Conservation (phyloP, 2,329 filamentous ascomycete species). For the Penicillium sp. region DNA sequence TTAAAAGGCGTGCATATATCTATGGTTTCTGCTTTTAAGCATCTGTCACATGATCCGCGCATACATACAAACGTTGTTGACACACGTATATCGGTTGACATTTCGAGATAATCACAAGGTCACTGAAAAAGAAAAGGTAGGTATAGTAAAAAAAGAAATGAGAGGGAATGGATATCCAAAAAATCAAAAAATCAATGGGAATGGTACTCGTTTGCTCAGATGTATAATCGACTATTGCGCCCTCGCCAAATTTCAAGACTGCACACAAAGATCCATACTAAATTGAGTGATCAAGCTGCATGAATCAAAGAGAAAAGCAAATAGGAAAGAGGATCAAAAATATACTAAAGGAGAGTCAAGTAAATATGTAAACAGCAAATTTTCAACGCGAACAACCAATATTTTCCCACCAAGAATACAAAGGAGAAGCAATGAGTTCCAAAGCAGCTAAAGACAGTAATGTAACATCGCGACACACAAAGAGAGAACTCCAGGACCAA, state of each 20-base stretch:
- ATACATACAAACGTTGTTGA: neutral
- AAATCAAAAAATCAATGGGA: neutral
- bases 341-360: neutral
- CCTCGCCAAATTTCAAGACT: neutral
- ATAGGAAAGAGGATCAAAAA: neutral
- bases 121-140: neutral
- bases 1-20: neutral
- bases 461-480: constrained; percentile 1
- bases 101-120: neutral
- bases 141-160: neutral
- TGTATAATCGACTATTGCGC: neutral
- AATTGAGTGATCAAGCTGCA: neutral
- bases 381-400: neutral
- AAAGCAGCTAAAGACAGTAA: neutral
- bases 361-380: neutral
- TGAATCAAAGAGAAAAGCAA: neutral
- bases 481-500: constrained; percentile 5
- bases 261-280: neutral
- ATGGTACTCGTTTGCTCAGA: neutral
- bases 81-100: neutral
- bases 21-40: neutral
- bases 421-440: neutral
- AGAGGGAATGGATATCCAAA: neutral
- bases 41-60: neutral
- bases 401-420: neutral